Percentiles rank a stretch among this genome's conserved stretches.
phyloP scores from a whole-genome alignment of 768 basidiomycete genomes.

The Hirschioporus abietinus region DNA sequence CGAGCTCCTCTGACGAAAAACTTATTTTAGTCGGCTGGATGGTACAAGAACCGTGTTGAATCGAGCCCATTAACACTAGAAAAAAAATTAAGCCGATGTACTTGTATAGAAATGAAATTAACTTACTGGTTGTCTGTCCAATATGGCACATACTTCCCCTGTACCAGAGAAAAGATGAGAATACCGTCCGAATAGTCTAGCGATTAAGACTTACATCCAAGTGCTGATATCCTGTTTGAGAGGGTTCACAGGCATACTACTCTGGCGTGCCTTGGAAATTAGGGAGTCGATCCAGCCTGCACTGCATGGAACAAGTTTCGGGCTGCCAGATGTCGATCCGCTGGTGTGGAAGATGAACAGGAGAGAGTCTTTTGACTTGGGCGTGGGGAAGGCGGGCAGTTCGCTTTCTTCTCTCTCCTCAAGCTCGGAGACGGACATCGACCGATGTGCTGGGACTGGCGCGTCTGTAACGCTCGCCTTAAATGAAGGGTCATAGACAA shows the following conservation, averaged over 20 bases:
- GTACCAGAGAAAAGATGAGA: slow-evolving; percentile 24
- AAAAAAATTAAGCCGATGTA: slow-evolving; percentile 16
- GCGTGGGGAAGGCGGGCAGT: slow-evolving; percentile 38
- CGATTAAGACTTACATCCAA: slow-evolving; percentile 55
- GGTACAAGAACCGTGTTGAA: slow-evolving; percentile 70
- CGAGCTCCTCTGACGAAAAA: slow-evolving; percentile 63
- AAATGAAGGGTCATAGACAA: slow-evolving; percentile 59
- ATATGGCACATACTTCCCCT: slow-evolving; percentile 87
- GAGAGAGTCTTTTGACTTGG: slow-evolving; percentile 33
- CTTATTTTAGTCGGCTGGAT: slow-evolving; percentile 63
- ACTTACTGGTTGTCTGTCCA: slow-evolving; percentile 69
- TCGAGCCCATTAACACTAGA: slow-evolving; percentile 64
- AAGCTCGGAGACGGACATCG: slow-evolving; percentile 34
- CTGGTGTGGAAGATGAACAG: slow-evolving; percentile 76
- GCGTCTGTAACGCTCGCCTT: slow-evolving; percentile 35
- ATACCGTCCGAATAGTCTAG: slow-evolving; percentile 18
- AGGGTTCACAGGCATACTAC: slow-evolving; percentile 42
- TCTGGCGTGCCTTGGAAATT: slow-evolving; percentile 52
- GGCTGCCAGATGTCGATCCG: slow-evolving; percentile 79
- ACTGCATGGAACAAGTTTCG: slow-evolving; percentile 71
- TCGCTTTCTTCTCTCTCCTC: slow-evolving; percentile 28
- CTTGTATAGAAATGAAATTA: slow-evolving; percentile 20
- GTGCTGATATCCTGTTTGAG: slow-evolving; percentile 62
- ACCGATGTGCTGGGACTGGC: slow-evolving; percentile 45
- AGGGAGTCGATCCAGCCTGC: slow-evolving; percentile 62